Evolutionary conservation across 2,329 filamentous ascomycete species (phyloP).

Genomic region (Fusarium transvaalense): DNA sequence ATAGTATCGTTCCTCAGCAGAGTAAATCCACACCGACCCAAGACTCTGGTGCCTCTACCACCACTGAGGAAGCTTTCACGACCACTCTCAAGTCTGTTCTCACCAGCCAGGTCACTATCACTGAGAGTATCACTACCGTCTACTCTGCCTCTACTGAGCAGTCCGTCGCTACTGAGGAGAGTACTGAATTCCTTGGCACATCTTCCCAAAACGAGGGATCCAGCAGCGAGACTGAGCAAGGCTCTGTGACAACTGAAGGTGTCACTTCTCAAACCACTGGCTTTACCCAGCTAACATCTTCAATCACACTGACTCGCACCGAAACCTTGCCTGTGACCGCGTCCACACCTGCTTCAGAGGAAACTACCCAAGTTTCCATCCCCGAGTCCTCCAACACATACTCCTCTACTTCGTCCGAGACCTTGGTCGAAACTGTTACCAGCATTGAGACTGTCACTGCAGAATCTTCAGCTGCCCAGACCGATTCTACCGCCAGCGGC

Average conservation of each 20-base stretch:
- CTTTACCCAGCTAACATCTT: constrained; percentile 12
- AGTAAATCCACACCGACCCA: constrained; percentile 5
- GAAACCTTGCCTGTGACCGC: constrained; percentile 1
- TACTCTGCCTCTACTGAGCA: constrained; percentile 3
- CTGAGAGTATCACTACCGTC: constrained; percentile 13
- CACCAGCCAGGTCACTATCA: constrained; percentile 25
- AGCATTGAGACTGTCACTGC: background rate
- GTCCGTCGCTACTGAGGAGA: background rate
- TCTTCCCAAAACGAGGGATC: background rate
- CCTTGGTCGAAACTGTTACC: background rate
- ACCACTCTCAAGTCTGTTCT: constrained; percentile 22
- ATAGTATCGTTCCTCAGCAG: constrained; percentile 10
- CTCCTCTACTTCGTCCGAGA: constrained; percentile 2
- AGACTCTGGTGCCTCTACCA: background rate
- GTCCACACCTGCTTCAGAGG: constrained; percentile 3
- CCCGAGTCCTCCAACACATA: constrained; percentile 10
- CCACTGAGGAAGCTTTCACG: constrained; percentile 4
- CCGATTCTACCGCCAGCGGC: constrained; percentile 1
- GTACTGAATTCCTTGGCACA: background rate
- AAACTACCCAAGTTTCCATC: background rate
- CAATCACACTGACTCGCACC: constrained; percentile 14
- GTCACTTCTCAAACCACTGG: background rate
- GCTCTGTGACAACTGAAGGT: background rate
- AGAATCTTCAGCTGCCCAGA: background rate
- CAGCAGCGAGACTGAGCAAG: constrained; percentile 19